Evolutionary conservation across 192 early-diverging fungal genomes (phyloP).

Genomic region (Mortierella alpina): DNA sequence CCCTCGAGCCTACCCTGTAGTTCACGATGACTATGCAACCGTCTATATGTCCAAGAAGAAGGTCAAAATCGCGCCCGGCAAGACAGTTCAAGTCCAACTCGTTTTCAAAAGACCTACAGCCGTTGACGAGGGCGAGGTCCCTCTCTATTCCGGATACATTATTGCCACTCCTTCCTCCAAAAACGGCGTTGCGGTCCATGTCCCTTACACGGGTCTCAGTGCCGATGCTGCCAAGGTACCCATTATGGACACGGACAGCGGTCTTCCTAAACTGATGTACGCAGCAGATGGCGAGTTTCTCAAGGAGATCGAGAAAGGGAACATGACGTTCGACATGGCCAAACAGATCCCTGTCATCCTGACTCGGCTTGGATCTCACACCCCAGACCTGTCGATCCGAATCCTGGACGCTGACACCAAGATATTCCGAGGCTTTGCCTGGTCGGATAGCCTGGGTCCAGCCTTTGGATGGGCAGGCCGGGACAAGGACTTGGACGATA

Average conservation of each 20-base stretch:
- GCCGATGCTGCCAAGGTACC: slow-evolving; percentile 54
- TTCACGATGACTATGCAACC: slow-evolving; percentile 22
- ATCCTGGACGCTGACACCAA: slow-evolving; percentile 5
- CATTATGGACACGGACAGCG: slow-evolving; percentile 39
- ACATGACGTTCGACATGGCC: slow-evolving; percentile 1
- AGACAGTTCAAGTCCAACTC: slow-evolving; percentile 23
- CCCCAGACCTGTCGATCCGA: slow-evolving; percentile 17
- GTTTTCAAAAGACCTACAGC: slow-evolving; percentile 22
- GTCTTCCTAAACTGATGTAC: slow-evolving; percentile 22
- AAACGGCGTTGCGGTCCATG: slow-evolving; percentile 30
- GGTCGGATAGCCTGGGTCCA: not conserved
- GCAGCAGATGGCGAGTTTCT: not conserved
- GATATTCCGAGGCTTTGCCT: slow-evolving; percentile 4
- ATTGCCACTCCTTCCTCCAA: slow-evolving; percentile 26
- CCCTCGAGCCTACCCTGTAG: slow-evolving; percentile 12
- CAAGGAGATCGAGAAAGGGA: not conserved
- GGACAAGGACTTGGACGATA: slow-evolving; percentile 11
- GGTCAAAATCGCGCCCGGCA: slow-evolving; percentile 20
- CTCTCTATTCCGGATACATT: slow-evolving; percentile 62
- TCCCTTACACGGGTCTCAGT: slow-evolving; percentile 60
- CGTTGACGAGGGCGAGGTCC: slow-evolving; percentile 26
- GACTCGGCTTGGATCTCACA: slow-evolving; percentile 17
- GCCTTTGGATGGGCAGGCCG: slow-evolving; percentile 12
- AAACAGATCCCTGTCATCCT: not conserved
- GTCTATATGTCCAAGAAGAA: slow-evolving; percentile 10